These are phyloP conservation scores for Cytidiella melzeri DNA, from an alignment of 768 basidiomycete genomes.

Conservation along the genomic window DNA sequence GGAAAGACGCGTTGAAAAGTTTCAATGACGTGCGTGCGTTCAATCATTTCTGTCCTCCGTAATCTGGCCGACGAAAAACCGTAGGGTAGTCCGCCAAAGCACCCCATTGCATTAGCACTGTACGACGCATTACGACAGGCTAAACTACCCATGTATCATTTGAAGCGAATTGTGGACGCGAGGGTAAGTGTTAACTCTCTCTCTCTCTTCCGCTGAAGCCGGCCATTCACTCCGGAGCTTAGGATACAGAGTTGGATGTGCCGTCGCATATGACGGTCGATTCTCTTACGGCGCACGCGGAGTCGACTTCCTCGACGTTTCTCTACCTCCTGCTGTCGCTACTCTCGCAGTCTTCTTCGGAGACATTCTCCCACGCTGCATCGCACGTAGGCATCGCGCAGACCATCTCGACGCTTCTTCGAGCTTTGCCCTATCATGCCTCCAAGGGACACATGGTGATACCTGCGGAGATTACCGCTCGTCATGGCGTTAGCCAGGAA, in stretches of 20 bases:
- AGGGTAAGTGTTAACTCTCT: constrained; percentile 44
- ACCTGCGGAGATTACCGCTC: constrained; percentile 77
- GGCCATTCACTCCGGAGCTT: neutral
- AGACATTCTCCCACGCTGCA: constrained; percentile 62
- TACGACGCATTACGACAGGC: constrained; percentile 44
- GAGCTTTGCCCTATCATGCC: constrained; percentile 74
- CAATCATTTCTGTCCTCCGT: neutral
- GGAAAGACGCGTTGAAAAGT: constrained; percentile 72
- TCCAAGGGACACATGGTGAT: constrained; percentile 66
- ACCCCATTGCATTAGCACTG: constrained; percentile 76
- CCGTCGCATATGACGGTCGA: constrained; percentile 63
- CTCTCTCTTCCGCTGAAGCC: neutral
- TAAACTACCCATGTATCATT: constrained; percentile 64
- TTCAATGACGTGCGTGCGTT: constrained; percentile 50
- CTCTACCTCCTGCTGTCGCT: constrained; percentile 73
- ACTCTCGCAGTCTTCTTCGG: constrained; percentile 46
- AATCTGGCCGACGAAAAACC: constrained; percentile 15
- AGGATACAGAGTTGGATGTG: constrained; percentile 39
- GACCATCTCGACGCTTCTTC: constrained; percentile 63
- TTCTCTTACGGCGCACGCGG: constrained; percentile 65
- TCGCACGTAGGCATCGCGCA: constrained; percentile 79
- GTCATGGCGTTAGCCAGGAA: constrained; percentile 73
- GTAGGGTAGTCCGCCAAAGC: constrained; percentile 71
- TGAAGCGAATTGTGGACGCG: constrained; percentile 80
- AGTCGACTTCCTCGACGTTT: constrained; percentile 74